A percentile compares a stretch with the other conserved stretches of the same genome.
phyloP scores from a whole-genome alignment of 345 rosid species.

The Xanthoceras sorbifolium region DNA sequence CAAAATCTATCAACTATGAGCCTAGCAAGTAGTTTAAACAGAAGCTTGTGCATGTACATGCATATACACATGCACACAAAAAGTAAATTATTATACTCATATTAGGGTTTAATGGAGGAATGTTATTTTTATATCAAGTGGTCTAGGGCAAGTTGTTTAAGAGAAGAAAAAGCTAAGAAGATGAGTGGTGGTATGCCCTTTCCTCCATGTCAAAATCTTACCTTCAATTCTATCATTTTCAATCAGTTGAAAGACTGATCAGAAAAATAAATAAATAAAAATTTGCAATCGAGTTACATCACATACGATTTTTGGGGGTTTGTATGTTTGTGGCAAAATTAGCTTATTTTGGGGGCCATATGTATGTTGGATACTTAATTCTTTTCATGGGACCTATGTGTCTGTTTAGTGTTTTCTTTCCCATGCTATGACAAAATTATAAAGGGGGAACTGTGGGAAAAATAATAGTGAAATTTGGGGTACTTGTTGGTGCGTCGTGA shows the following conservation, averaged over 20 bases:
- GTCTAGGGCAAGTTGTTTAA: background rate
- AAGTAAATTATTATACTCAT: background rate
- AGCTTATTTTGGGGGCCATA: conserved; percentile 39
- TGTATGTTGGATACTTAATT: conserved; percentile 35
- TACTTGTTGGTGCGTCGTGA: conserved; percentile 1
- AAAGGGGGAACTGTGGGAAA: background rate
- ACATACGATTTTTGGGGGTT: conserved; percentile 25
- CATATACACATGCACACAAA: background rate
- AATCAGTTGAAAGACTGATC: conserved; percentile 31
- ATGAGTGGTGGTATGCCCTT: conserved; percentile 10
- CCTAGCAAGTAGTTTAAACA: background rate
- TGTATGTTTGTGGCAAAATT: conserved; percentile 28
- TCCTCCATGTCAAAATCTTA: conserved; percentile 27
- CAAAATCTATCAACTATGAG: background rate
- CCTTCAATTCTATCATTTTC: conserved; percentile 20
- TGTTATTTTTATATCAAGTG: background rate
- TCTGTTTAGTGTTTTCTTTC: conserved; percentile 19
- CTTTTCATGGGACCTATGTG: conserved; percentile 44
- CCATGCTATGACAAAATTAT: conserved; percentile 14
- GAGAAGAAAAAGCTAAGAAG: background rate
- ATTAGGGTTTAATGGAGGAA: conserved; percentile 1
- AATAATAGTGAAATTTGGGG: conserved; percentile 15
- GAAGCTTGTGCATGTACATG: background rate
- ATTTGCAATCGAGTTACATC: conserved; percentile 19
- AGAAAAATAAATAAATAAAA: background rate